Base-by-base conservation (phyloP, 139 green algal species). In the Choricystis sp. region DNA sequence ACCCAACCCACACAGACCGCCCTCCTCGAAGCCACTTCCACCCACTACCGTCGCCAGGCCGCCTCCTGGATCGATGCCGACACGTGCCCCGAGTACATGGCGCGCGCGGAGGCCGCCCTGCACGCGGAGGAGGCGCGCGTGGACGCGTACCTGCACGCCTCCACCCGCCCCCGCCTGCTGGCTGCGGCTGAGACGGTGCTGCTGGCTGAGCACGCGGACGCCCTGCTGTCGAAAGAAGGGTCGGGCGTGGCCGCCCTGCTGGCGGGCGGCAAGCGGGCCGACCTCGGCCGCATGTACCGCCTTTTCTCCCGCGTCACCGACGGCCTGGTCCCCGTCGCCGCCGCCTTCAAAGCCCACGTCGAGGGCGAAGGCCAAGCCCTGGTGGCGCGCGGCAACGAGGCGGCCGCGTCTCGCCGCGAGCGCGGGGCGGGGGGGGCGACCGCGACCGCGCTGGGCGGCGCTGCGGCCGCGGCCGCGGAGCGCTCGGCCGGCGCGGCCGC, bases 261-360 rank as follows among this genome's bases (percentile, higher is more conserved):
- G 21, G 65, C 78, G n/a, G 90, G 98, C 70, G 91, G 96, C 77
- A 96, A 96, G 82, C 85, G 80, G 63, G 27, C n/a, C 23, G 93
- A 99, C 78, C 76, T 99, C 56, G 75, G 76, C 3, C 81, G 94
- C 57, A 96, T 99, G 94, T 98, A 89, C 84, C 81, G 88, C n/a
- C 81, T 99, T 23, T 99, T 98, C 76, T 75, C 75, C 20, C 83
- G 89, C 40, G 85, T 98, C 49, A 82, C 84, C 55, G 88, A 86
- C 58, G 93, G 93, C 27, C 77, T 98, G 66, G 81, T 94, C 29
- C 92, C 93, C 19, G 82, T 99, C 29, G 85, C 89, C 4, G 80
- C 91, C 2, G 85, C 90, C 26, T 97, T 96, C 81, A 84, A 83
- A 67, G 74, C 87, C 68, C 90, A 98, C 64, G 85, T 99, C 58